These are phyloP conservation scores for Hevea brasiliensis DNA, from an alignment of 345 rosid species.

Conservation along the genomic window DNA sequence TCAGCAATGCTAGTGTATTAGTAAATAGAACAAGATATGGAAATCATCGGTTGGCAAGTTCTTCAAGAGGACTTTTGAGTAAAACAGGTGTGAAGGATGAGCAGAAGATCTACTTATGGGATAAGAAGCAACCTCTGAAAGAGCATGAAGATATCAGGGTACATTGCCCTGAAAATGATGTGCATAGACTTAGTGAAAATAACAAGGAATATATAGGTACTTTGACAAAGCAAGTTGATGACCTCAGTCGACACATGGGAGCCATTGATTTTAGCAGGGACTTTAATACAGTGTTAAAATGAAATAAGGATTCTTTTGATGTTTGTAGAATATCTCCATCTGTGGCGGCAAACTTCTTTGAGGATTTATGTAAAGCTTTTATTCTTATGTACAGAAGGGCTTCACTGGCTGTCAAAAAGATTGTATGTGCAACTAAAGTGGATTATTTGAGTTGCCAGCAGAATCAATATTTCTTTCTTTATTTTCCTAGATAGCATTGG, in stretches of 20 bases:
- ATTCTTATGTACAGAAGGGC: too few species aligned
- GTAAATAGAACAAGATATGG: constrained; percentile 12
- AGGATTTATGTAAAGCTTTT: too few species aligned
- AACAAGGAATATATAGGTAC: constrained; percentile 31
- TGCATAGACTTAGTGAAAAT: not conserved
- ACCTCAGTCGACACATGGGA: constrained; percentile 23
- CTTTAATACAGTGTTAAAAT: not conserved
- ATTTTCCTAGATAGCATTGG: too few species aligned
- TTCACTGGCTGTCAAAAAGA: too few species aligned
- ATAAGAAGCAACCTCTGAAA: constrained; percentile 25
- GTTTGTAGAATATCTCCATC: not conserved
- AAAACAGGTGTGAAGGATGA: constrained; percentile 5
- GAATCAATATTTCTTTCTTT: too few species aligned
- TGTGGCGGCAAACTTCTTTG: not conserved
- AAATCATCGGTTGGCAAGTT: constrained; percentile 22
- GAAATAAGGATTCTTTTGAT: not conserved
- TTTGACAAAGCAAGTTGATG: constrained; percentile 30
- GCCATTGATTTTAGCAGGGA: constrained; percentile 24
- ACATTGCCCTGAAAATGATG: not conserved
- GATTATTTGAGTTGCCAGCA: too few species aligned
- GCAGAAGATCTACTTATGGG: not conserved
- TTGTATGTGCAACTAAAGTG: too few species aligned
- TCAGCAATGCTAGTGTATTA: constrained; percentile 5
- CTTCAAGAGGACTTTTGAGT: not conserved
- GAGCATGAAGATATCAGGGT: constrained; percentile 1